Evolutionary conservation across 257 asterid genomes (phyloP), one percentile per base, ranked within the genome.

Genomic region (Solanum acaule): DNA sequence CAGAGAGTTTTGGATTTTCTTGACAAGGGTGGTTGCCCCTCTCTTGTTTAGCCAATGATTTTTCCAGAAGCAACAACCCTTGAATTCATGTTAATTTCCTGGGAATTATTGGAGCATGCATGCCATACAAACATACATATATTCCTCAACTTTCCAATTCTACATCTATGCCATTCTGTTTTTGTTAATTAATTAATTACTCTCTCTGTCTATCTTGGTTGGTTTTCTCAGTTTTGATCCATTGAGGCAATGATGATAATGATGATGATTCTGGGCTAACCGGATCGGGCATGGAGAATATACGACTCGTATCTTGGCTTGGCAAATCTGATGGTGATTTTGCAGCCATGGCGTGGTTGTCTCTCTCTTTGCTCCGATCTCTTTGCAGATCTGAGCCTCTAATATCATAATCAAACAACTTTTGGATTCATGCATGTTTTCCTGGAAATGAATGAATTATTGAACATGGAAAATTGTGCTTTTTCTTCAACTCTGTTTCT

Each of bases 1-100:
- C 63, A 85, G 40, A 65, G 84, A 78, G 63, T 25, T 78, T 11
- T 75, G 16, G 63, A 38, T 49, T 72, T 88, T 84, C 20, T 84
- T 72, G 0, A 29, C 33, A 83, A 89, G 94, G 96, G 95, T 84
- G 92, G 95, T 94, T 92, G 91, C 93, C 93, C 88, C 92, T 91
- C 87, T 93, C 72, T 91, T 89, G 92, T 77, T 27, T 38, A 38
- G 91, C 91, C 90, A 6, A 44, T 88, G 89, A 78, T 84, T 90
- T 63, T 35, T 42, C 0, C 10, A n/a, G 16, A 59, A 65, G 27
- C n/a, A 83, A 88, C 59, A 88, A 35, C 83, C 83, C 89, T 82
- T 88, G 70, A 23, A 73, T 35, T 59, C 35, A 25, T 35, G 83
- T 56, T 33, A 49, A 15, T 29, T 37, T 83, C 79, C 3, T 83